These are phyloP conservation scores for Pseudogymnoascus sp. DNA, from an alignment of 2,329 filamentous ascomycete species.

Conservation along the genomic window DNA sequence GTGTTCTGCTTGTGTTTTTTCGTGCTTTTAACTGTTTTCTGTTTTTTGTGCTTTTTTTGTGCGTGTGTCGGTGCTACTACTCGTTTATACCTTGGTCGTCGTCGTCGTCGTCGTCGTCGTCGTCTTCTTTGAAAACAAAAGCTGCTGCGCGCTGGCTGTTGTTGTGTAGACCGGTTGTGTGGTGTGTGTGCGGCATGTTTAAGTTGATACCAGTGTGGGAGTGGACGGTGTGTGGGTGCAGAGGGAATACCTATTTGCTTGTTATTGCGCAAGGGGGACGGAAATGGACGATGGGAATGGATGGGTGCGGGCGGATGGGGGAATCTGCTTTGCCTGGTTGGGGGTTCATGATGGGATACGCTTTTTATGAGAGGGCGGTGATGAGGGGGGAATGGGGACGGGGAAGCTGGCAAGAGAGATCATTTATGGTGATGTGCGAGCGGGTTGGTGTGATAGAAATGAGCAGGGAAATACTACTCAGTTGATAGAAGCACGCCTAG, in stretches of 20 bases:
- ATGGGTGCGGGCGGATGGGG: neutral
- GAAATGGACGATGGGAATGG: neutral
- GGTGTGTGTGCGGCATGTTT: too few species aligned
- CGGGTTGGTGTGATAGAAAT: neutral
- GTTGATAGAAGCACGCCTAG: constrained; percentile 1
- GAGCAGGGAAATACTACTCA: neutral
- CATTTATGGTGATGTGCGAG: neutral
- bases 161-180: neutral
- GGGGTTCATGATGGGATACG: neutral
- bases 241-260: constrained; percentile 7
- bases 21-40: neutral
- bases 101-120: neutral
- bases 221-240: neutral
- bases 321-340: neutral
- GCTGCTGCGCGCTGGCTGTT: neutral
- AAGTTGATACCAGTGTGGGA: constrained; percentile 6
- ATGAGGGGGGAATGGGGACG: neutral
- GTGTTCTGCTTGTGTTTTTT: neutral
- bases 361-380: constrained; percentile 2
- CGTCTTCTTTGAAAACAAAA: neutral
- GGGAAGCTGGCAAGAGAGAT: neutral
- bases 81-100: constrained; percentile 1
- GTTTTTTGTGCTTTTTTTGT: neutral
- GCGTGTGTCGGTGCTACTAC: neutral
- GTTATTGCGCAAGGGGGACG: neutral